These are phyloP conservation scores for carrot (Daucus carota) DNA, from an alignment of 129 eudicot species.

Conservation along the genomic window DH1_v3.0 NC_030386.2:18690501-18691000, in stretches of 20 bases:
- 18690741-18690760: too few relatives aligned
- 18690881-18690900: background rate
- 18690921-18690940: too few relatives aligned
- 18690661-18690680: slow-evolving; percentile 2
- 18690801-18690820: background rate
- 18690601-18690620: background rate
- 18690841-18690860: background rate
- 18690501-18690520: background rate
- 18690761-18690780: background rate
- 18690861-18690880: background rate
- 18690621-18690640: background rate
- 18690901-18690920: background rate
- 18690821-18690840: background rate
- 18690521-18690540: background rate
- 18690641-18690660: slow-evolving; percentile 3
- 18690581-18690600: background rate
- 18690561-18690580: background rate
- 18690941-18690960: too few relatives aligned
- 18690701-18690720: background rate
- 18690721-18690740: background rate
- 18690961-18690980: too few relatives aligned
- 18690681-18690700: background rate
- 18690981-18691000: too few relatives aligned
- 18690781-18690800: background rate
- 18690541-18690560: background rate